A percentile compares a stretch with the other conserved stretches of the same genome.
Conservation (phyloP, 176 grass and related monocot species). For the Areca catechu region DNA sequence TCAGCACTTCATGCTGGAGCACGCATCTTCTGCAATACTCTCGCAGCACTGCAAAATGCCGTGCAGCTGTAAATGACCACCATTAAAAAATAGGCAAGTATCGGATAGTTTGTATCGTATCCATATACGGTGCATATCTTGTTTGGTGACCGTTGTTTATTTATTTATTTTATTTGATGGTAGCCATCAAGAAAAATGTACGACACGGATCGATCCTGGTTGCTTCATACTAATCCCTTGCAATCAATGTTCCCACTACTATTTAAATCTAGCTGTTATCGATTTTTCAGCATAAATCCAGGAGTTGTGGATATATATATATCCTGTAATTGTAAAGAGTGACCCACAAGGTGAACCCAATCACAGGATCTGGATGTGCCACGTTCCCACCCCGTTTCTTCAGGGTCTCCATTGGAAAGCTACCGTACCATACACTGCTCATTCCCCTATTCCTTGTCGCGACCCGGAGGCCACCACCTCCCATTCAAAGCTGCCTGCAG, state of each 20-base stretch:
- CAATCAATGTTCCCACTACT: background rate
- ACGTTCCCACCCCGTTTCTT: background rate
- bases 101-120: fast-evolving
- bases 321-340: background rate
- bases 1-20: background rate
- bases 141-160: too few relatives aligned
- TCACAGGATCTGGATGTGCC: background rate
- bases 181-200: too few relatives aligned
- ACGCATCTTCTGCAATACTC: too few relatives aligned
- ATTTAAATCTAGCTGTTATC: background rate
- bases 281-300: background rate
- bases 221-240: background rate
- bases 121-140: too few relatives aligned
- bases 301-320: background rate
- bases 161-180: too few relatives aligned
- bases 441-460: background rate
- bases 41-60: too few relatives aligned
- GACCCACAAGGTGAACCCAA: background rate
- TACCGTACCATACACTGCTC: background rate
- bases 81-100: too few relatives aligned
- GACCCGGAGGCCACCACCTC: background rate
- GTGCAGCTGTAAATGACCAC: too few relatives aligned
- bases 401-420: background rate
- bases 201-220: too few relatives aligned
- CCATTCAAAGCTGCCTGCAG: too few relatives aligned